A percentile compares a stretch with the other conserved stretches of the same genome.
phyloP scores from a whole-genome alignment of 192 early-diverging fungal species.

The Mortierella hygrophila region DNA sequence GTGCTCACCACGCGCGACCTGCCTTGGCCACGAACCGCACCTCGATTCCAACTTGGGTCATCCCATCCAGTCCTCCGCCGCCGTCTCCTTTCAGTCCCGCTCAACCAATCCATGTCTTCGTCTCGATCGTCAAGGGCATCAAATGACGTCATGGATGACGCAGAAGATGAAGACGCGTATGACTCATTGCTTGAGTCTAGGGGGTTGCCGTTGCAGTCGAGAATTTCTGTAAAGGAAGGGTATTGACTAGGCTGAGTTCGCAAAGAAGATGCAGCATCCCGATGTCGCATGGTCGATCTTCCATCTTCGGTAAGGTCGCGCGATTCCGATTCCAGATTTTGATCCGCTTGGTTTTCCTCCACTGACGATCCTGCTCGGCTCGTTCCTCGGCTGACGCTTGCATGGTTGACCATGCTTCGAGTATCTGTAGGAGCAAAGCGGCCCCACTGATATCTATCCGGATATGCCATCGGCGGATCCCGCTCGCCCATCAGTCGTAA shows the following conservation, averaged over 20 bases:
- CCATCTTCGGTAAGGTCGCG: neutral
- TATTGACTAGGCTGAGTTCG: neutral
- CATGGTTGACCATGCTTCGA: conserved; percentile 38
- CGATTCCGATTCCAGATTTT: conserved; percentile 10
- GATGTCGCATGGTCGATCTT: neutral
- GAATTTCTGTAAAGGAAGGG: conserved; percentile 30
- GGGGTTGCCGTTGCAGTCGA: conserved; percentile 47
- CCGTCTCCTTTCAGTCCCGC: conserved; percentile 10
- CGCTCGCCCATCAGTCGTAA: conserved; percentile 28
- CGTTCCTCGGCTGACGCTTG: conserved; percentile 37
- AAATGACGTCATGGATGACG: conserved; percentile 21
- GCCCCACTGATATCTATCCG: conserved; percentile 14
- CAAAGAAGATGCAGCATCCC: neutral
- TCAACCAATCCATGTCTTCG: conserved; percentile 18
- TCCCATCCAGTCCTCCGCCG: conserved; percentile 9
- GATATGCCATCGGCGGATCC: conserved; percentile 9
- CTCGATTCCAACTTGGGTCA: neutral
- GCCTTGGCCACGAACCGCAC: conserved; percentile 14
- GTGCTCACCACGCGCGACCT: conserved; percentile 37
- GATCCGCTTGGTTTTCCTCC: conserved; percentile 26
- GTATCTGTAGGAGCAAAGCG: conserved; percentile 25
- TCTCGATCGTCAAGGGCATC: conserved; percentile 23
- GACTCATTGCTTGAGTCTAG: conserved; percentile 30
- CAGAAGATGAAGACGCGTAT: conserved; percentile 30
- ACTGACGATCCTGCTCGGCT: conserved; percentile 31